These are phyloP conservation scores for Fusarium burgessii DNA, from an alignment of 2,329 filamentous ascomycete genomes.

Conservation along the genomic window DNA sequence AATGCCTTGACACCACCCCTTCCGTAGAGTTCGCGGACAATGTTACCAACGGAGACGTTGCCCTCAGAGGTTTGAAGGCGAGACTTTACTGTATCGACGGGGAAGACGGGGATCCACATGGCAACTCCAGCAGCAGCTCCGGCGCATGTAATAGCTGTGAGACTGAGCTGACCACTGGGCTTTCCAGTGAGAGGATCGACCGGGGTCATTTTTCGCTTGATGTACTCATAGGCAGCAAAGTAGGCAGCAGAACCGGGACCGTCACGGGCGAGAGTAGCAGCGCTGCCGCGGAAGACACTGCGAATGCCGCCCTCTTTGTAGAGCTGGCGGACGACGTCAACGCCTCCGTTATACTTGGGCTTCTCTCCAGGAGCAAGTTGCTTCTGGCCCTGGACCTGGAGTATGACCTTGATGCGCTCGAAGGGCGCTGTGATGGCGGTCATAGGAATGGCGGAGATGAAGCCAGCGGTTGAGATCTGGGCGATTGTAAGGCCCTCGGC, in stretches of 20 bases:
- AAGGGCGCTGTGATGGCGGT: conserved; percentile 98
- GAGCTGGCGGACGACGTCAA: conserved; percentile 92
- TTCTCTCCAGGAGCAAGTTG: conserved; percentile 90
- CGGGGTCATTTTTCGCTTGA: conserved; percentile 89
- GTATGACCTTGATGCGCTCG: conserved; percentile 97
- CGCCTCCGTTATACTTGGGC: conserved; percentile 86
- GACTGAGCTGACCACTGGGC: conserved; percentile 80
- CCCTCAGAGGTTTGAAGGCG: conserved; percentile 92
- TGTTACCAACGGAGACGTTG: conserved; percentile 81
- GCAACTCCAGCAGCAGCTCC: conserved; percentile 93
- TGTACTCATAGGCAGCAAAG: conserved; percentile 96
- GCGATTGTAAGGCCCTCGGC: conserved; percentile 82
- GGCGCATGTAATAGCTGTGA: conserved; percentile 85
- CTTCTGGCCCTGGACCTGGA: conserved; percentile 97
- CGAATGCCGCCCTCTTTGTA: conserved; percentile 91
- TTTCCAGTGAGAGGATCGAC: conserved; percentile 79
- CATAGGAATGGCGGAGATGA: conserved; percentile 98
- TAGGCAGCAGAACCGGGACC: conserved; percentile 94
- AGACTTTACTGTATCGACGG: conserved; percentile 96
- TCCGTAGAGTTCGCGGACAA: conserved; percentile 84
- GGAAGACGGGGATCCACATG: conserved; percentile 99
- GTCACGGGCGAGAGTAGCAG: conserved; percentile 92
- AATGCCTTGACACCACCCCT: conserved; percentile 89
- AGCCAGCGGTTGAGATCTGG: conserved; percentile 91
- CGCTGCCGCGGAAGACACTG: conserved; percentile 90